Evolutionary conservation across 2,329 filamentous ascomycete species (phyloP).

Genomic region (Paecilomyces formosus): DNA sequence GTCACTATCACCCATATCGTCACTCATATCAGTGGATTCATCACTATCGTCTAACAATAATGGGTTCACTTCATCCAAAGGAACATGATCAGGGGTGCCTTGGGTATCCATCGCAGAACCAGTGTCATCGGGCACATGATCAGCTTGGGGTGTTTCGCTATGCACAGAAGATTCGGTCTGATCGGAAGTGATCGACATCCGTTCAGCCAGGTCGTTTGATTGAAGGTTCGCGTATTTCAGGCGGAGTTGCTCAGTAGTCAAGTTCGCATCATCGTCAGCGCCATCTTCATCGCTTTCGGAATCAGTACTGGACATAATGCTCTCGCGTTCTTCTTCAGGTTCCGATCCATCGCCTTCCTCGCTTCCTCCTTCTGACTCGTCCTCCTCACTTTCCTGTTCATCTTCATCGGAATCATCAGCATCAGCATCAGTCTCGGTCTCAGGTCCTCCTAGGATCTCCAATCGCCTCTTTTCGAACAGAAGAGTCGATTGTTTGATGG

Average conservation of each 20-base stretch:
- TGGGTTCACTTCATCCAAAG: slow-evolving; percentile 38
- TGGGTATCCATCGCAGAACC: slow-evolving; percentile 13
- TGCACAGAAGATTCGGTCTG: slow-evolving; percentile 12
- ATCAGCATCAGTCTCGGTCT: slow-evolving; percentile 66
- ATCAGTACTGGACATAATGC: slow-evolving; percentile 41
- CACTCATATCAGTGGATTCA: slow-evolving; percentile 41
- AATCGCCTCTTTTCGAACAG: slow-evolving; percentile 40
- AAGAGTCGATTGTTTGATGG: slow-evolving; percentile 45
- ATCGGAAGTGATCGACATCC: slow-evolving; percentile 17
- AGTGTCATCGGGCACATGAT: slow-evolving; percentile 11
- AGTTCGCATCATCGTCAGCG: slow-evolving; percentile 35
- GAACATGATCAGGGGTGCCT: slow-evolving; percentile 18
- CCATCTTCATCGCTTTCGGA: slow-evolving; percentile 35
- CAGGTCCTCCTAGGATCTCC: slow-evolving; percentile 44
- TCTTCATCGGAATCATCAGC: slow-evolving; percentile 60
- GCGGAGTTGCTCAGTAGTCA: slow-evolving; percentile 41
- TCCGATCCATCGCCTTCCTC: slow-evolving; percentile 15
- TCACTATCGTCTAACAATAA: slow-evolving; percentile 40
- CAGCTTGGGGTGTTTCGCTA: slow-evolving; percentile 11
- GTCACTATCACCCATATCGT: slow-evolving; percentile 38
- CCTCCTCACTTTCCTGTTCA: slow-evolving; percentile 11
- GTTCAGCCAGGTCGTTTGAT: slow-evolving; percentile 14
- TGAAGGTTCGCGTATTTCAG: slow-evolving; percentile 40
- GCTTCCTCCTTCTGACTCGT: background rate
- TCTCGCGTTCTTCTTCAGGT: slow-evolving; percentile 45